Conservation (phyloP, 2,329 filamentous ascomycete species). For the Lachnellula suecica region DNA sequence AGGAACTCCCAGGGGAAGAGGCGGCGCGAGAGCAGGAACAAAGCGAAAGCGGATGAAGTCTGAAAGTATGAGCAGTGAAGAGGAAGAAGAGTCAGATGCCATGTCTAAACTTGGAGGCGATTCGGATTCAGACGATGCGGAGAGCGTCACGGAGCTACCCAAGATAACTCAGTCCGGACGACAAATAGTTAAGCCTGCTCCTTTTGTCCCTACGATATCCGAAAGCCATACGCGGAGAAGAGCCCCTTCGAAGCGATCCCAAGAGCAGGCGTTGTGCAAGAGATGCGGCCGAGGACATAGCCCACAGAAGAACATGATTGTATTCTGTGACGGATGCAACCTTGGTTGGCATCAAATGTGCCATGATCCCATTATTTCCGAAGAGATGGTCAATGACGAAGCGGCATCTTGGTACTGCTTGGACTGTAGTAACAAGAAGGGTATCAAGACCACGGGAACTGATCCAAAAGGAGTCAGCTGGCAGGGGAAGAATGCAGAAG, state of each 20-base stretch:
- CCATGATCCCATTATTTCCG: slow-evolving; percentile 72
- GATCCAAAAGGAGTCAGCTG: slow-evolving; percentile 34
- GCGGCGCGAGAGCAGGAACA: slow-evolving; percentile 19
- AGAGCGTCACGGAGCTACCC: slow-evolving; percentile 49
- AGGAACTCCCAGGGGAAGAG: slow-evolving; percentile 14
- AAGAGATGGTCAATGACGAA: slow-evolving; percentile 64
- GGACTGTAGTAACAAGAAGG: slow-evolving; percentile 53
- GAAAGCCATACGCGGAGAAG: slow-evolving; percentile 39
- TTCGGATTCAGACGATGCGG: slow-evolving; percentile 35
- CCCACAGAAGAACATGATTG: slow-evolving; percentile 74
- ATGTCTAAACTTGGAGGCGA: slow-evolving; percentile 36
- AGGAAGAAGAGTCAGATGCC: slow-evolving; percentile 29
- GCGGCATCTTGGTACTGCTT: slow-evolving; percentile 72
- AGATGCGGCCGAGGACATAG: slow-evolving; percentile 72
- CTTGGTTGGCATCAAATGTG: slow-evolving; percentile 79
- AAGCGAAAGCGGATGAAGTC: slow-evolving; percentile 32
- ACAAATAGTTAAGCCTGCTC: slow-evolving; percentile 64
- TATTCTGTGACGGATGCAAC: slow-evolving; percentile 83
- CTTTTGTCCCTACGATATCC: slow-evolving; percentile 58
- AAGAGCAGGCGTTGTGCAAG: slow-evolving; percentile 64
- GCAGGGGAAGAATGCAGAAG: slow-evolving; percentile 37
- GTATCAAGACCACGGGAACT: slow-evolving; percentile 38
- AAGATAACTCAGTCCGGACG: slow-evolving; percentile 76
- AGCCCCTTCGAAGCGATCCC: slow-evolving; percentile 54
- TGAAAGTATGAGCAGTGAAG: slow-evolving; percentile 27